phyloP scores from a whole-genome alignment of 2,329 filamentous ascomycete species.

The Penicillium aurantiogriseum region DNA sequence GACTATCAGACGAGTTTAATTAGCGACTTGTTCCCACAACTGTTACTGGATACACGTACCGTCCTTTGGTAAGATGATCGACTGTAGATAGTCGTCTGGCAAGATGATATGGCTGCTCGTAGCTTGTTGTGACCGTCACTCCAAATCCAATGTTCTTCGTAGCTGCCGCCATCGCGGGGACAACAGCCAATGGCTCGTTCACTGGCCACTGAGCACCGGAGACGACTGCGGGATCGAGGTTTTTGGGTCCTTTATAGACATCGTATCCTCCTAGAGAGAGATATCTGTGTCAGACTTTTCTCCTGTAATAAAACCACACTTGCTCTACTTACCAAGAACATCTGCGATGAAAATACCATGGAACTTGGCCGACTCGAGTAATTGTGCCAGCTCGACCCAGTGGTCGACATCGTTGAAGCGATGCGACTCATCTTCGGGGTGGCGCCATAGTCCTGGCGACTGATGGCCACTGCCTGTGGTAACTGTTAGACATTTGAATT shows the following conservation, averaged over 20 bases:
- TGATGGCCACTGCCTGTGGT: slow-evolving; percentile 50
- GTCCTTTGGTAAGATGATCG: slow-evolving; percentile 65
- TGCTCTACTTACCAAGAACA: slow-evolving; percentile 50
- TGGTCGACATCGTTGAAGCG: slow-evolving; percentile 61
- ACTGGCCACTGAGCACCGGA: slow-evolving; percentile 69
- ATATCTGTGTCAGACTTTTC: slow-evolving; percentile 5
- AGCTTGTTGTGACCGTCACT: slow-evolving; percentile 66
- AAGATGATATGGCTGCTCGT: slow-evolving; percentile 67
- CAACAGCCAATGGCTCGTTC: slow-evolving; percentile 64
- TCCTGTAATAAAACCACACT: background rate
- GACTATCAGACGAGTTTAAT: slow-evolving; percentile 29
- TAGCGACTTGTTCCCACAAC: background rate
- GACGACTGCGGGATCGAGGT: slow-evolving; percentile 58
- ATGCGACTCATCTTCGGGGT: slow-evolving; percentile 63
- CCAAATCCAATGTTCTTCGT: slow-evolving; percentile 68
- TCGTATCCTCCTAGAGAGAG: slow-evolving; percentile 58
- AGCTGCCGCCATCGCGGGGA: slow-evolving; percentile 66
- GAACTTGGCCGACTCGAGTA: slow-evolving; percentile 62
- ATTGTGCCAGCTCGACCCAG: slow-evolving; percentile 60
- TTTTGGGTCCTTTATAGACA: slow-evolving; percentile 63
- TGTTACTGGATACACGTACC: slow-evolving; percentile 36
- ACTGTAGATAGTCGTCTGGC: slow-evolving; percentile 64
- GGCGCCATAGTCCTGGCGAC: slow-evolving; percentile 60
- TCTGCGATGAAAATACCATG: slow-evolving; percentile 68
- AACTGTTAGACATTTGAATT: background rate